phyloP scores from a whole-genome alignment of 192 early-diverging fungal genomes.

The Coemansia sp. region DNA sequence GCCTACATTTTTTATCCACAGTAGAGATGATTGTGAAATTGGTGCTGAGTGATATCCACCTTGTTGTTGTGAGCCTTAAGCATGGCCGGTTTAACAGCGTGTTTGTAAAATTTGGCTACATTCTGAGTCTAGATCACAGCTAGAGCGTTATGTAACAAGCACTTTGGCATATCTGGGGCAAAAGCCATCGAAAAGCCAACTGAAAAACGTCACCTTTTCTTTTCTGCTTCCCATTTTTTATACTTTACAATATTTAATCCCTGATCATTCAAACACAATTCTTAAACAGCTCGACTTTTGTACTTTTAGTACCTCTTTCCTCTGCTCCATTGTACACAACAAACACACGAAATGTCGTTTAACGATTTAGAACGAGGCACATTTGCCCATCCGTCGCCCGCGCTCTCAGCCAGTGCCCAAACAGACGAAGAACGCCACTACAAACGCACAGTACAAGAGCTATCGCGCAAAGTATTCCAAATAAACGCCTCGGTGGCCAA shows the following conservation, averaged over 20 bases:
- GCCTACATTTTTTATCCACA: too few species aligned
- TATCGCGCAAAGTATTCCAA: conserved; percentile 82
- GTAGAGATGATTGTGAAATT: too few species aligned
- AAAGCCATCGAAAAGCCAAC: too few species aligned
- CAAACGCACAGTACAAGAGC: conserved; percentile 59
- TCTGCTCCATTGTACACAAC: neutral
- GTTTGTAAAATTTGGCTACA: too few species aligned
- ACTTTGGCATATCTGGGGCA: too few species aligned
- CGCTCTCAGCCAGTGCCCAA: neutral
- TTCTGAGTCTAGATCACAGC: too few species aligned
- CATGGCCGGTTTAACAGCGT: too few species aligned
- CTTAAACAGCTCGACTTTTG: too few species aligned
- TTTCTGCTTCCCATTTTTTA: neutral
- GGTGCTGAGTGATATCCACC: too few species aligned
- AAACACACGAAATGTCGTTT: conserved; percentile 58
- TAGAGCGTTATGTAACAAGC: too few species aligned
- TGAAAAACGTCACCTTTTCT: neutral
- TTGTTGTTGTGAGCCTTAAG: too few species aligned
- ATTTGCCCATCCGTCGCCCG: conserved; percentile 18
- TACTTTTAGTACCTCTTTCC: neutral
- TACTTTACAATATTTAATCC: conserved; percentile 1
- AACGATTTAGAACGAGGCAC: conserved; percentile 62
- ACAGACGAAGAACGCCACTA: conserved; percentile 55
- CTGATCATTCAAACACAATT: too few species aligned
- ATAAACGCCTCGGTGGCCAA: conserved; percentile 83